Percentiles rank a stretch among this genome's conserved stretches.
phyloP scores from a whole-genome alignment of 345 rosid genomes.

The Murraya paniculata region DNA sequence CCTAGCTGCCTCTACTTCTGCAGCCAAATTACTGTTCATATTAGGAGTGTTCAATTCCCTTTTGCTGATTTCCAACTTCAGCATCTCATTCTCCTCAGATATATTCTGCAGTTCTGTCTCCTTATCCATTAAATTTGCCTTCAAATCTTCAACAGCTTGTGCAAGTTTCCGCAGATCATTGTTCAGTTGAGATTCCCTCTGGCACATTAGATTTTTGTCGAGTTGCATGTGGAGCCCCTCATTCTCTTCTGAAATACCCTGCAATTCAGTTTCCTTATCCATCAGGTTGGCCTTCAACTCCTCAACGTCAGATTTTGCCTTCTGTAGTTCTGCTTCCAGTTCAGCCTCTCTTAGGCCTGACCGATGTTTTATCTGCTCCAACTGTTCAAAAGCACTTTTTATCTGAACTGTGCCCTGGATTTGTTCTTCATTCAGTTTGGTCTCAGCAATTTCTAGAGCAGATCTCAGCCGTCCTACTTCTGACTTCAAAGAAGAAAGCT shows the following conservation, averaged over 20 bases:
- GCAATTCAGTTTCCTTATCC: constrained; percentile 86
- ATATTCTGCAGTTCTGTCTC: constrained; percentile 68
- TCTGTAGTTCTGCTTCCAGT: constrained; percentile 54
- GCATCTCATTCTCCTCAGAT: constrained; percentile 62
- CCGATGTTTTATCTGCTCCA: constrained; percentile 43
- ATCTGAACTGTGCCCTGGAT: constrained; percentile 39
- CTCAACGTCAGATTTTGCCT: constrained; percentile 51
- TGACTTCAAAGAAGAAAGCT: constrained; percentile 42
- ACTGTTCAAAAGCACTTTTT: constrained; percentile 46
- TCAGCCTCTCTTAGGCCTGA: constrained; percentile 52
- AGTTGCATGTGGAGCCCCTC: constrained; percentile 50
- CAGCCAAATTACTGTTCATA: constrained; percentile 26
- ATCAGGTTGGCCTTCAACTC: constrained; percentile 74
- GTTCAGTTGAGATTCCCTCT: constrained; percentile 34
- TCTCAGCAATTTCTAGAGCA: constrained; percentile 53
- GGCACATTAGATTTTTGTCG: constrained; percentile 30
- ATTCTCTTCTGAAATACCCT: constrained; percentile 75
- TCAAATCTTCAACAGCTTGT: constrained; percentile 48
- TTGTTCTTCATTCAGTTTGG: constrained; percentile 38
- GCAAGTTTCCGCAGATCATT: constrained; percentile 49
- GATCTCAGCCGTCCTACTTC: constrained; percentile 57
- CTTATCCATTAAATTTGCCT: constrained; percentile 68
- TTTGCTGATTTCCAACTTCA: constrained; percentile 52
- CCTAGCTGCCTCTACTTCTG: constrained; percentile 38
- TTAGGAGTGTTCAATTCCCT: constrained; percentile 41